Evolutionary conservation across 208 protist species (phyloP).

Genomic region (Wallacemonas rigidus): DNA sequence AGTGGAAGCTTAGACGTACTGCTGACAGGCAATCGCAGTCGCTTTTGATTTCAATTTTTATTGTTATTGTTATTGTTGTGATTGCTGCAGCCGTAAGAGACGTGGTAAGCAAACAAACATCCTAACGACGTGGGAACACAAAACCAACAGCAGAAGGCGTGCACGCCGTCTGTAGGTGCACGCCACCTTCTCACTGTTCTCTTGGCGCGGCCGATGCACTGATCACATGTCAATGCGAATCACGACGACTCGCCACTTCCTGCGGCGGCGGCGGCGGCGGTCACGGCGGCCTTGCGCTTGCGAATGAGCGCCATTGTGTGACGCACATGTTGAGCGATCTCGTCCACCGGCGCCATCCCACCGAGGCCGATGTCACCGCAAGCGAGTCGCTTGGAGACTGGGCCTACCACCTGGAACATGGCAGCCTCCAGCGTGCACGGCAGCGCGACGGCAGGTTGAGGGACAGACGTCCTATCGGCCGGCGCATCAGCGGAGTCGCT

Average conservation of each 20-base stretch:
- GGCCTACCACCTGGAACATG: constrained; percentile 88
- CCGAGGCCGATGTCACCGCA: constrained; percentile 95
- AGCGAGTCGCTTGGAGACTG: constrained; percentile 91
- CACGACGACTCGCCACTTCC: not conserved
- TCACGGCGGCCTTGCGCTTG: constrained; percentile 23
- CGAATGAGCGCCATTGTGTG: constrained; percentile 75
- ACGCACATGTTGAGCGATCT: constrained; percentile 68
- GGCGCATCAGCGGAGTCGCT: not conserved
- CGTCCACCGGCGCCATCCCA: constrained; percentile 89
- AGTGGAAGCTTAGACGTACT: not conserved
- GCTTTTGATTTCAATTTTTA: not conserved
- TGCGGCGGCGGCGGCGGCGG: not conserved
- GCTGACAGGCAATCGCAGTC: not conserved
- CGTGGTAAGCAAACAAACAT: too few relatives aligned
- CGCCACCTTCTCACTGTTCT: too few relatives aligned
- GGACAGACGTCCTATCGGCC: not conserved
- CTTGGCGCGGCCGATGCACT: too few relatives aligned
- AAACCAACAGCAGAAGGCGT: too few relatives aligned
- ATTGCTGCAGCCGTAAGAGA: too few relatives aligned
- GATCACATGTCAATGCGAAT: too few relatives aligned
- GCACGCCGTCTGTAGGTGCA: too few relatives aligned
- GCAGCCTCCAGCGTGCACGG: constrained; percentile 41
- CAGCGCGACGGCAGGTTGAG: constrained; percentile 3
- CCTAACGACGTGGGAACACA: too few relatives aligned
- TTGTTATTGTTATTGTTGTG: not conserved